Base-by-base conservation (phyloP, 768 basidiomycete species). In the Rhodotorula diobovata region DNA sequence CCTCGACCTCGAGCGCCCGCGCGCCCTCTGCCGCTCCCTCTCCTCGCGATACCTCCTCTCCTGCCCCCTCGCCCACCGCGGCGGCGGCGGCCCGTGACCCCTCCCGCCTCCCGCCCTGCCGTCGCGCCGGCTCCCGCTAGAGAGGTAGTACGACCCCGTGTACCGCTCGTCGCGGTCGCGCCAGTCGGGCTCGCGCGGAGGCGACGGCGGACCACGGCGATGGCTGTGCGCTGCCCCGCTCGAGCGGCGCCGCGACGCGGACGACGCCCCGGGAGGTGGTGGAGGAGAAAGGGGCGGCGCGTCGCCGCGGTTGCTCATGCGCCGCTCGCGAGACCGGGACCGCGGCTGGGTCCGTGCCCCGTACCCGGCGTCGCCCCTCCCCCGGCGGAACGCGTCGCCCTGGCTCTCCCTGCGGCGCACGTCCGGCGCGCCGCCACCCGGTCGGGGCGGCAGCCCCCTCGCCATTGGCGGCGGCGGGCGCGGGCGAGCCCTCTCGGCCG, bases 131-230 rank as follows among this genome's bases (percentile, higher is more conserved):
- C 65, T 66, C 39, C 4, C 30, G 32, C 70, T 65, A 46, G 64
- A 57, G 25, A 20, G 46, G 28, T 67, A 64, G 56, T 71, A 71
- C 21, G 50, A 60, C 7, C 70, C 70, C 2, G 51, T 48, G 45
- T 63, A 71, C 21, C 66, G 37, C 57, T 59, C 55, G 45, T 71
- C 70, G 11, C 70, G 55, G 34, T 71, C 70, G 35, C 70, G 41
- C 70, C 70, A 71, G 58, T 58, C 56, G 18, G 70, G 70, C 46
- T 71, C 70, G 14, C 30, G 57, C 16, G 41, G n/a, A 30, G 39
- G 30, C 1, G 59, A 45, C 28, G 43, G 43, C 15, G 64, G 23
- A 3, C 32, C 32, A 7, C 25, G 34, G 18, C 34, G 37, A 18
- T 6, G 41, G 25, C 21, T 9, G 20, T 25, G 5, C 21, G 46